Evolutionary conservation across 208 protist species (phyloP).

Genomic region (Trypanosoma brucei): DNA sequence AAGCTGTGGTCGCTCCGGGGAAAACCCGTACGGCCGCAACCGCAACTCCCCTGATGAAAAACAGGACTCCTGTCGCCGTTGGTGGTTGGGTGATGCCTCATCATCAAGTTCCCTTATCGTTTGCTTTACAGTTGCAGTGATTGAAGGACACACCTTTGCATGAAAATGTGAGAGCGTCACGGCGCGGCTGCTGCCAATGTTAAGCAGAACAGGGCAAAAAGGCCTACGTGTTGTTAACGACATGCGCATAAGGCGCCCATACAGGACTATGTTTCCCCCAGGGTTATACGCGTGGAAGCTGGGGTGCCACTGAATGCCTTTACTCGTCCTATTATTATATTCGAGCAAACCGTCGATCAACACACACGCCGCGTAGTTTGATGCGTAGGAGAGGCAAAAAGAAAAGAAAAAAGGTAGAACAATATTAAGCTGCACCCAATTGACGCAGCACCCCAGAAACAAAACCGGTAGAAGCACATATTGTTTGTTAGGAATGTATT

Average conservation of each 20-base stretch:
- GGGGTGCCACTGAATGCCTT: neutral
- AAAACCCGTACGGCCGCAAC: constrained; percentile 25
- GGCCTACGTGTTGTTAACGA: neutral
- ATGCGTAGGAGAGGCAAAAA: too few relatives aligned
- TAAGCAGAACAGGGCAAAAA: constrained; percentile 19
- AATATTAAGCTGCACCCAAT: too few relatives aligned
- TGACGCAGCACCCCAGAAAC: too few relatives aligned
- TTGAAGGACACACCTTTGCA: constrained; percentile 13
- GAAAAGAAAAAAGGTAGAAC: too few relatives aligned
- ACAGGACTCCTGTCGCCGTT: neutral
- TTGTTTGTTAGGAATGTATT: too few relatives aligned
- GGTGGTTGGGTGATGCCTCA: too few relatives aligned
- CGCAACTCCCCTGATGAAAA: neutral
- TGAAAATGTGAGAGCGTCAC: constrained; percentile 24
- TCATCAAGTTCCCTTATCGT: neutral
- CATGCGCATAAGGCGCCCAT: neutral
- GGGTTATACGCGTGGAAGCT: neutral
- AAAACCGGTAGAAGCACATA: too few relatives aligned
- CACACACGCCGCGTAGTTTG: too few relatives aligned
- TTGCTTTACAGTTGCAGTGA: constrained; percentile 6
- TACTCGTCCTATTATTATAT: neutral
- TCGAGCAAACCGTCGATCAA: neutral
- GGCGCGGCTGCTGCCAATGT: constrained; percentile 23
- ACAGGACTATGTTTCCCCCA: neutral
- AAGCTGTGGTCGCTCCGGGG: constrained; percentile 13